Evolutionary conservation across 2,329 filamentous ascomycete species (phyloP).

Genomic region (Clonostachys chloroleuca): DNA sequence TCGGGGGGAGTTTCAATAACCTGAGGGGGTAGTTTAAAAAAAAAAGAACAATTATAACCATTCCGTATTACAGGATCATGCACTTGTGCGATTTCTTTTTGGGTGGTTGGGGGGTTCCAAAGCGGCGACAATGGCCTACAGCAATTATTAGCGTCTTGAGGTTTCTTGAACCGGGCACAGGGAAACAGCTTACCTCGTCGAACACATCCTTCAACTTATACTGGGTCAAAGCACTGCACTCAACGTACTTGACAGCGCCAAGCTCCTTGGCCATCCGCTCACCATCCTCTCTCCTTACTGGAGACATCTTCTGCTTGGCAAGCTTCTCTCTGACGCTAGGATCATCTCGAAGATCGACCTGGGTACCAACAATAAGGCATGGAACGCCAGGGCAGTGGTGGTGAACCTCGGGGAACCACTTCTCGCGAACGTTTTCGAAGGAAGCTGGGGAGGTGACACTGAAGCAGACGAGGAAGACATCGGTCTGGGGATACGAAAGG

Average conservation of each 20-base stretch:
- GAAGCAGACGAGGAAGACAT: slow-evolving; percentile 98
- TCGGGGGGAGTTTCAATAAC: slow-evolving; percentile 5
- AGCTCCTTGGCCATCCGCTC: slow-evolving; percentile 96
- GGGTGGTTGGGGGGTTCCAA: slow-evolving; percentile 67
- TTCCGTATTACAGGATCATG: slow-evolving; percentile 53
- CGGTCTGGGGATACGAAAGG: slow-evolving; percentile 95
- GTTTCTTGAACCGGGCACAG: background rate
- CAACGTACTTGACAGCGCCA: slow-evolving; percentile 97
- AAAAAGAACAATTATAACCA: background rate
- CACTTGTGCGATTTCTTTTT: slow-evolving; percentile 70
- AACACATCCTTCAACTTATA: slow-evolving; percentile 99
- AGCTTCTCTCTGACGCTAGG: slow-evolving; percentile 84
- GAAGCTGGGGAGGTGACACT: slow-evolving; percentile 95
- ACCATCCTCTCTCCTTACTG: slow-evolving; percentile 87
- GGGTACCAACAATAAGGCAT: slow-evolving; percentile 95
- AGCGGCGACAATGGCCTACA: slow-evolving; percentile 88
- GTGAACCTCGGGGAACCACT: slow-evolving; percentile 98
- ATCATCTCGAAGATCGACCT: slow-evolving; percentile 93
- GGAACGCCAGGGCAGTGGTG: slow-evolving; percentile 98
- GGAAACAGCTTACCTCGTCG: slow-evolving; percentile 71
- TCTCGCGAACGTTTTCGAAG: slow-evolving; percentile 98
- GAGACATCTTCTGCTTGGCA: slow-evolving; percentile 91
- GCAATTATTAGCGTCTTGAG: background rate
- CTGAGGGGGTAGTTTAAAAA: background rate
- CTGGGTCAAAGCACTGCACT: slow-evolving; percentile 96